Evolutionary conservation across 345 rosid genomes (phyloP), one percentile per base, ranked within the genome.

Genomic region (Acer saccharum): DNA sequence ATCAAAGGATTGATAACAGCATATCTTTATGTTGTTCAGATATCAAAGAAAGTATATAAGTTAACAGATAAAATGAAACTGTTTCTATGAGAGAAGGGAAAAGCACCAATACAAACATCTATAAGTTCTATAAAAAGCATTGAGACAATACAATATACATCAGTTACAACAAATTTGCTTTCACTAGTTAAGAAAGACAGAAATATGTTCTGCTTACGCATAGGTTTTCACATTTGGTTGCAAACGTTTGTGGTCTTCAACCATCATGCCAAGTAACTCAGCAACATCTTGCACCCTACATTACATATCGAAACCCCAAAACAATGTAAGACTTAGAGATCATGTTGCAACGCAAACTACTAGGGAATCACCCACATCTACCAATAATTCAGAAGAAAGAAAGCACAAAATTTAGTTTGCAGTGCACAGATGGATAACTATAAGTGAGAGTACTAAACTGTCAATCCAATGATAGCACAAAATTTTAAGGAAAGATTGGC

Each of bases 191-290:
- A 39, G 65, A 65, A 63, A 25, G 72, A 44, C 21, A 79, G 50
- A 70, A 52, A 71, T 32, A 77, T 50, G 20, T 41, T 27, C 52
- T 68, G 73, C 93, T 88, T 91, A 95, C 97, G 93, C 95, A 73
- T 92, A 81, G 82, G 99, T 95, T 86, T 81, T 93, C 81, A 89
- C 85, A 83, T 93, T 92, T 71, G 99, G 99, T 69, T 90, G 96
- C 84, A 95, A 58, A 63, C 99, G 92, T 74, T 91, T 93, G 88
- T 92, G 93, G 76, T 89, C 93, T 82, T 93, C 99, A 71, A 95
- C 93, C 99, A 95, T 95, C 98, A 95, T 92, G 61, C 99, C 99
- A 79, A 95, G 97, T 81, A 95, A 84, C 85, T 95, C 98, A 62
- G 96, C 94, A 80, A 95, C 99, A 86, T 95, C 98, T 78, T 93